These are phyloP conservation scores for Rauvolfia tetraphylla DNA, from an alignment of 257 asterid genomes.

Conservation along the genomic window DNA sequence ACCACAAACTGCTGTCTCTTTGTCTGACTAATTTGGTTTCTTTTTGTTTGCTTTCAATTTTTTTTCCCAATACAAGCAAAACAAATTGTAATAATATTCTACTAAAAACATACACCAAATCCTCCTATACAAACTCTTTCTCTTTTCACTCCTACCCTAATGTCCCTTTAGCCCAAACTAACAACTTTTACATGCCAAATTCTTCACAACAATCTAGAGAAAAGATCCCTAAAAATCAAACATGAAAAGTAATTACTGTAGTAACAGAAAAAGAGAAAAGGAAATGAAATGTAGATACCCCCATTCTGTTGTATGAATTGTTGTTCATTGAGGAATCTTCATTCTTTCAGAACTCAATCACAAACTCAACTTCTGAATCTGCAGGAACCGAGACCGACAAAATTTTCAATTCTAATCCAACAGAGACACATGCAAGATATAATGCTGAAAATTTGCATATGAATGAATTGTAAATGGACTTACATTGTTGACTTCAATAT, in stretches of 20 bases:
- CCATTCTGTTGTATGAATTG: slow-evolving; percentile 15
- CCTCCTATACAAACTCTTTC: slow-evolving; percentile 41
- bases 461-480: background rate
- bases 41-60: background rate
- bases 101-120: slow-evolving; percentile 11
- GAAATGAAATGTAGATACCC: slow-evolving; percentile 29
- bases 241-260: background rate
- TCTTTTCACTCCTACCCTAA: slow-evolving; percentile 27
- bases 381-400: background rate
- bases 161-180: slow-evolving; percentile 38
- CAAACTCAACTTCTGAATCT: slow-evolving; percentile 16
- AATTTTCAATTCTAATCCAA: background rate
- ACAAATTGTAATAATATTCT: slow-evolving; percentile 10
- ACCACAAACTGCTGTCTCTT: background rate
- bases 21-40: background rate
- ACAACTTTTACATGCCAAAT: slow-evolving; percentile 37
- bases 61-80: slow-evolving; percentile 9
- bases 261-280: slow-evolving; percentile 20
- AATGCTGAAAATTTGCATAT: background rate
- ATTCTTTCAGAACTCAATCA: background rate
- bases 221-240: slow-evolving; percentile 20
- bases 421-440: background rate
- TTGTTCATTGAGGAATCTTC: slow-evolving; percentile 14
- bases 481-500: background rate
- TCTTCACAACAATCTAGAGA: slow-evolving; percentile 29